phyloP scores from a whole-genome alignment of 257 asterid genomes.

The Solanum stenotomum region DNA sequence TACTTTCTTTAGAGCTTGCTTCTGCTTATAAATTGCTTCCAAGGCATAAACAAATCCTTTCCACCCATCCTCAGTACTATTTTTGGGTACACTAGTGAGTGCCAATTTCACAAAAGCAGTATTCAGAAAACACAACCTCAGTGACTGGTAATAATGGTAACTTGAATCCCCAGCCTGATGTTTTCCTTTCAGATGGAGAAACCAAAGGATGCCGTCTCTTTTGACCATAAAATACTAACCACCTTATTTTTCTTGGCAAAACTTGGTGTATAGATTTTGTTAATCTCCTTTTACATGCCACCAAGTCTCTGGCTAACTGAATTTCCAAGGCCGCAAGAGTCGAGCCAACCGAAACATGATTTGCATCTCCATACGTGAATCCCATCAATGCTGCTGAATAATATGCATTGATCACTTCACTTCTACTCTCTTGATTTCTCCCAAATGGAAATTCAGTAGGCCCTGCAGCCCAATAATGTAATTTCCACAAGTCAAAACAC shows the following conservation, averaged over 20 bases:
- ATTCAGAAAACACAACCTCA: slow-evolving; percentile 61
- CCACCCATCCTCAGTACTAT: slow-evolving; percentile 85
- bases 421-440: slow-evolving; percentile 82
- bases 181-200: slow-evolving; percentile 71
- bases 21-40: slow-evolving; percentile 58
- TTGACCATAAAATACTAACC: slow-evolving; percentile 85
- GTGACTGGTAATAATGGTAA: slow-evolving; percentile 73
- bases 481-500: slow-evolving; percentile 62
- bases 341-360: slow-evolving; percentile 58
- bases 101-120: slow-evolving; percentile 60
- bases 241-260: slow-evolving; percentile 55
- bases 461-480: slow-evolving; percentile 96
- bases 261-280: slow-evolving; percentile 37
- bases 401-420: slow-evolving; percentile 85
- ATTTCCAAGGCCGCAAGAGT: slow-evolving; percentile 61
- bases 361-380: slow-evolving; percentile 71
- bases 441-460: slow-evolving; percentile 80
- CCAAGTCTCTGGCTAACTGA: slow-evolving; percentile 76
- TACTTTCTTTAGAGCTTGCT: slow-evolving; percentile 35
- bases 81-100: slow-evolving; percentile 47
- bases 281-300: slow-evolving; percentile 67
- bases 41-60: slow-evolving; percentile 70
- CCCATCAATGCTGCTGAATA: slow-evolving; percentile 90
- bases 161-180: slow-evolving; percentile 68
- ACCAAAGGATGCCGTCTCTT: slow-evolving; percentile 83